Evolutionary conservation across 1,139 yeast species (phyloP).

Genomic region (Pichia sp.): DNA sequence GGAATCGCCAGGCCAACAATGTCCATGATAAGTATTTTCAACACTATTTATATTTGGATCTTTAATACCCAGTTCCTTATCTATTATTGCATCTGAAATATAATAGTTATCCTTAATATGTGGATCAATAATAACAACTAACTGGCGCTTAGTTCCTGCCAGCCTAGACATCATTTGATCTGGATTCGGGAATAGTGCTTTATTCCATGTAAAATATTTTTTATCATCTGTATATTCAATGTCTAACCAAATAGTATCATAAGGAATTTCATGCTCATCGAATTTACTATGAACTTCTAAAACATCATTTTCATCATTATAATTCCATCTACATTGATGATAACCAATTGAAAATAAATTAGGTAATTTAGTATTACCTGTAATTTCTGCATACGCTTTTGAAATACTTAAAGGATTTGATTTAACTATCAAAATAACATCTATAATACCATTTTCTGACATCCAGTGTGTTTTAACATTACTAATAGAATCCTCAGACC

Average conservation of each 20-base stretch:
- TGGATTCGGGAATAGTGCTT: slow-evolving; percentile 68
- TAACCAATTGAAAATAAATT: slow-evolving; percentile 77
- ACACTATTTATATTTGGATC: slow-evolving; percentile 40
- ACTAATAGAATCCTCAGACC: slow-evolving; percentile 7
- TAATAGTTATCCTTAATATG: slow-evolving; percentile 71
- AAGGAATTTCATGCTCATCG: slow-evolving; percentile 73
- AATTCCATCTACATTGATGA: slow-evolving; percentile 97
- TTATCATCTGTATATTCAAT: slow-evolving; percentile 82
- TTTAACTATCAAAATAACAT: slow-evolving; percentile 64
- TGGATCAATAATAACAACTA: slow-evolving; percentile 86
- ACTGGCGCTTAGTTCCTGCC: slow-evolving; percentile 67
- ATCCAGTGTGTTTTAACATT: slow-evolving; percentile 73
- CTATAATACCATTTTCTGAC: slow-evolving; percentile 81
- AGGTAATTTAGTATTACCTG: slow-evolving; percentile 76
- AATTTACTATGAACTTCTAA: slow-evolving; percentile 59
- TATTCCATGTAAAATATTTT: slow-evolving; percentile 89
- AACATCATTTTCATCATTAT: slow-evolving; percentile 81
- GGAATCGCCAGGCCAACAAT: slow-evolving; percentile 98
- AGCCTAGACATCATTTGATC: slow-evolving; percentile 55
- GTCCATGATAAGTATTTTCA: slow-evolving; percentile 53
- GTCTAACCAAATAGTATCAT: slow-evolving; percentile 93
- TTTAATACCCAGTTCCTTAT: slow-evolving; percentile 34
- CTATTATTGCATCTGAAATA: slow-evolving; percentile 46
- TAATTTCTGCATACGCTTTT: slow-evolving; percentile 57
- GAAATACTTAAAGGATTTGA: slow-evolving; percentile 56